Conservation (phyloP, 2,329 filamentous ascomycete genomes). For the Alternaria incomplexa region DNA sequence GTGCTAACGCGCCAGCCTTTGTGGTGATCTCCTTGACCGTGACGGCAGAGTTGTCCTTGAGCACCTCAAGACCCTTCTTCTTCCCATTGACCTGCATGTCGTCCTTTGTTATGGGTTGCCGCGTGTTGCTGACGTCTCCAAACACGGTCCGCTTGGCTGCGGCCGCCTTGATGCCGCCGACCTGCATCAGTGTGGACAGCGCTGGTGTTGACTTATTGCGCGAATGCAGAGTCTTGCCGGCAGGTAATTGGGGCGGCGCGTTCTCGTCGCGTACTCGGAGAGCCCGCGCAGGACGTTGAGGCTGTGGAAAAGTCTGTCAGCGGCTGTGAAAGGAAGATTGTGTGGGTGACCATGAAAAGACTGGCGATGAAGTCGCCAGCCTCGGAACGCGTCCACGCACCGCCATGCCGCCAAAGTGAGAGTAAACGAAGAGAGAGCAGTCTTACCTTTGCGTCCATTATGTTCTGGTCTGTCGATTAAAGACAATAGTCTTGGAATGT, state of each 20-base stretch:
- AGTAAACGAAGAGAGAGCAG: not conserved
- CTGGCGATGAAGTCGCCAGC: conserved; percentile 4
- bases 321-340: conserved; percentile 5
- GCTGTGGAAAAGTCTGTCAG: conserved; percentile 57
- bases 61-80: conserved; percentile 46
- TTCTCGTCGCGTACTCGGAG: conserved; percentile 76
- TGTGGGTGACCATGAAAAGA: conserved; percentile 4
- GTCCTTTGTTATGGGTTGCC: conserved; percentile 56
- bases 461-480: conserved; percentile 31
- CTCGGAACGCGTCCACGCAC: conserved; percentile 1
- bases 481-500: conserved; percentile 17
- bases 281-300: conserved; percentile 68
- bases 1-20: conserved; percentile 56
- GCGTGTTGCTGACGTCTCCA: conserved; percentile 79
- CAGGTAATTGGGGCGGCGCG: conserved; percentile 49
- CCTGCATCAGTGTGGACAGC: conserved; percentile 62
- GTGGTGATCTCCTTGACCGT: conserved; percentile 44
- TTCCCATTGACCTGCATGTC: conserved; percentile 58
- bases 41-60: conserved; percentile 40
- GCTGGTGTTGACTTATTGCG: conserved; percentile 79
- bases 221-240: conserved; percentile 68
- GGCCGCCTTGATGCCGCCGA: conserved; percentile 65
- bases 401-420: not conserved
- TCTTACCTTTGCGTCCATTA: conserved; percentile 55
- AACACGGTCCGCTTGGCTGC: conserved; percentile 79